Percentiles rank a stretch among this genome's conserved stretches.
These are phyloP conservation scores for Sarocladium kiliense DNA, from an alignment of 2,329 filamentous ascomycete genomes.

Conservation along the genomic window DNA sequence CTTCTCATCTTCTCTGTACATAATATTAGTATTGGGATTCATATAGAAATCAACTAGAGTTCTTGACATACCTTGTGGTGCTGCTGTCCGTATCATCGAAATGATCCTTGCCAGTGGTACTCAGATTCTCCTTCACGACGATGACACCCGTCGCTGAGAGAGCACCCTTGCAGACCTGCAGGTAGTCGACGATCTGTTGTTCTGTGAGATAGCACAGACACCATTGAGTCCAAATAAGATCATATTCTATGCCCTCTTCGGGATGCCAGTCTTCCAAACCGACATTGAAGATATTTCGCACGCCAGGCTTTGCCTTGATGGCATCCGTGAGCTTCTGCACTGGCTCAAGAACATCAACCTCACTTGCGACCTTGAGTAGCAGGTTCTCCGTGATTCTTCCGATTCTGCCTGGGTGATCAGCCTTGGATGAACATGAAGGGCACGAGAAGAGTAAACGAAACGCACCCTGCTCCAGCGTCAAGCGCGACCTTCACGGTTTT, in stretches of 20 bases:
- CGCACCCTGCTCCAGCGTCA: conserved; percentile 36
- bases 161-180: conserved; percentile 52
- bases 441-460: background rate
- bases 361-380: conserved; percentile 61
- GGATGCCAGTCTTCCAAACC: conserved; percentile 69
- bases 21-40: conserved; percentile 10
- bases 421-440: background rate
- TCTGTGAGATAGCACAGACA: conserved; percentile 81
- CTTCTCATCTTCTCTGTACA: conserved; percentile 59
- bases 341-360: conserved; percentile 81
- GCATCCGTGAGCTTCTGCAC: conserved; percentile 71
- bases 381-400: conserved; percentile 77
- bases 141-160: conserved; percentile 26
- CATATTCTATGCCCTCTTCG: conserved; percentile 49
- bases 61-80: conserved; percentile 56
- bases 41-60: background rate
- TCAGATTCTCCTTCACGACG: conserved; percentile 63
- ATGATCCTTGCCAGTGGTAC: conserved; percentile 50
- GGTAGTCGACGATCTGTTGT: conserved; percentile 60
- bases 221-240: conserved; percentile 89
- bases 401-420: conserved; percentile 47
- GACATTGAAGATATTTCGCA: conserved; percentile 60
- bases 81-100: conserved; percentile 74
- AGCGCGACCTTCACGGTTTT: conserved; percentile 23
- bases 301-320: conserved; percentile 52